Conservation (phyloP, 169 alveolate genomes). For the Amoebophrya sp. region DNA sequence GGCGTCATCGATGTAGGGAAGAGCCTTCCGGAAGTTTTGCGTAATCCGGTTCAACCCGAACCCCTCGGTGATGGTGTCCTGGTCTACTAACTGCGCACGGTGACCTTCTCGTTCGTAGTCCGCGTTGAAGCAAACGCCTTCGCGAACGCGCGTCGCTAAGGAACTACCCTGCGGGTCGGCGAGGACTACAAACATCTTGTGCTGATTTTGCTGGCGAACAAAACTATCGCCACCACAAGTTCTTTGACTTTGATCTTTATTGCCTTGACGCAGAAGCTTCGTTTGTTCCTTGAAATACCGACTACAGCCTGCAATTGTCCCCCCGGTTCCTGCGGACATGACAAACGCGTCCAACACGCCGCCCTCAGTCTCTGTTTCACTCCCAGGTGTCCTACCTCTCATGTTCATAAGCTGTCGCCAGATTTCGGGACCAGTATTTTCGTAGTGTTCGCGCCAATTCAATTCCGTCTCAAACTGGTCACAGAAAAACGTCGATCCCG, state of each 20-base stretch:
- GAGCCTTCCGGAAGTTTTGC: neutral
- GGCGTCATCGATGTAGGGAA: neutral
- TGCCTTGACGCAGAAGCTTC: neutral
- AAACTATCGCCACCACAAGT: too few species aligned
- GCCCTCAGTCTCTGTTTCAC: too few species aligned
- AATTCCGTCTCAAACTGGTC: neutral
- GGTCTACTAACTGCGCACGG: neutral
- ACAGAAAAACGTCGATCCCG: neutral
- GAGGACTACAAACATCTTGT: neutral
- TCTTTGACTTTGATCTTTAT: too few species aligned
- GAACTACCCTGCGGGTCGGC: neutral
- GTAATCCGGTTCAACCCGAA: neutral
- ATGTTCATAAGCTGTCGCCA: neutral
- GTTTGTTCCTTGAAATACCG: neutral
- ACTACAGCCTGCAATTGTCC: neutral
- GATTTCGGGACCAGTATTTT: neutral
- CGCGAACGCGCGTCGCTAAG: neutral
- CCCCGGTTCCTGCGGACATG: neutral
- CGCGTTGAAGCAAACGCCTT: neutral
- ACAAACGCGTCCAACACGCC: neutral
- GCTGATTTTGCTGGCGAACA: too few species aligned
- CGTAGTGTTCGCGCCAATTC: neutral
- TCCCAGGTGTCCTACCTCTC: too few species aligned
- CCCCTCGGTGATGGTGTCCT: slow-evolving; percentile 18
- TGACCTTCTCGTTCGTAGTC: neutral